Base-by-base conservation (phyloP, 495 filamentous ascomycete genomes). In the Hypoxylon crocopeplum region DNA sequence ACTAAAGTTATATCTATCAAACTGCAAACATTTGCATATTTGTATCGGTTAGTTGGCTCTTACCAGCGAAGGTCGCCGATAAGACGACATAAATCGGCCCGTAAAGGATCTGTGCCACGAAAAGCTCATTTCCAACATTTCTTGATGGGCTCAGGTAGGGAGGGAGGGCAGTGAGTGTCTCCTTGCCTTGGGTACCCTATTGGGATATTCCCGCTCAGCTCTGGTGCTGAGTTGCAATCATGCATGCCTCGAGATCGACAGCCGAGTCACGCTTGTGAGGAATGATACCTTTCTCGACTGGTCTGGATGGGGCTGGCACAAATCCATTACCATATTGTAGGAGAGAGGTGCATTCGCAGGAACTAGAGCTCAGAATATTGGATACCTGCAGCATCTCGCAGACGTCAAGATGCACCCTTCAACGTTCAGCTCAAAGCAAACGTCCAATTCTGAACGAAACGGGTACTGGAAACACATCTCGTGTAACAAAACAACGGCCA, bases 341-440 rank as follows among this genome's bases (percentile, higher is more conserved):
- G 57, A 45, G 37, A 19, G 16, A 38, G 41, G 30, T 48, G 22
- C 17, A 48, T 22, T 22, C 25, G 33, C 17, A 30, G 15, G 17
- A 4, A 16, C 21, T 12, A 38, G 6, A 2, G 21, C n/a, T 25
- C 29, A 24, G 11, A 33, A 62, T 51, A 50, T 55, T 61, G 44
- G 44, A 49, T 32, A 20, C 37, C 38, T 47, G 58, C 50, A 61
- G 37, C 36, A 49, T 49, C 49, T 37, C 16, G 13, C 44, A 47
- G 44, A 32, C 30, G 30, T 59, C 22, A 40, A 25, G 10, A 45
- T 45, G 32, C 12, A 19, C 10, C 13, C 16, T 13, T 38, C 13
- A 45, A 38, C 13, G 30, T 24, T 56, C 59, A 62, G 46, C 59
- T 50, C 12, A 0, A 5, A 17, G 24, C 24, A 62, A 49, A 50